Base-by-base conservation (phyloP, 768 basidiomycete species). In the Boletus vinaceobasis region DNA sequence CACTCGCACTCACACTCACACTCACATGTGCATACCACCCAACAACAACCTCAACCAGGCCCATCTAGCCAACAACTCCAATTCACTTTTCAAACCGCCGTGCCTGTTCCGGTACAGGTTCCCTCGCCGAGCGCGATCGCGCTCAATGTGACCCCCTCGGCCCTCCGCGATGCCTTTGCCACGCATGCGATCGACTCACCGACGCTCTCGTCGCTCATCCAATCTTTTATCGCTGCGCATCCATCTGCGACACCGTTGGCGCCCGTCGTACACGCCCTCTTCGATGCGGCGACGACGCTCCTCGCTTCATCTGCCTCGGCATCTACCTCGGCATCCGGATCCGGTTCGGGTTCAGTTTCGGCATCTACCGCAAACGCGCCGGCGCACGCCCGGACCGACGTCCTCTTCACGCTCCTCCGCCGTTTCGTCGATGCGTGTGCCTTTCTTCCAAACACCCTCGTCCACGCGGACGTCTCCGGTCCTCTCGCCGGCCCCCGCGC, bases 401-500 rank as follows among this genome's bases (percentile, higher is more conserved):
- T 55, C 11, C 48, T 64, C 23, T 39, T 58, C 10, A 36, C 57
- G 0, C 55, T 65, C 19, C 69, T 85, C 15, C 74, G 79, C n/a
- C 74, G 79, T 13, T 84, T 77, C 64, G 59, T 78, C 15, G 81
- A 81, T 43, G 79, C 81, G 0, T 79, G 79, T 10, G 59, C 75
- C 6, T 82, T 80, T 54, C 81, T 85, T 48, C 68, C 78, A n/a
- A 48, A 66, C 23, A 68, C 72, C 0, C 65, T 85, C 27, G 66
- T 77, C 5, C 84, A 85, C 57, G 82, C 83, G 4, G 82, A 81
- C 36, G 74, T 79, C 9, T 65, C 78, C 1, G 84, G 84, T 5
- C 80, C 82, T 0, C 67, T 79, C 7, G 79, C 84, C 4, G 84
- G 83, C 23, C 73, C 79, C 0, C 75, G 82, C 14, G 82, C 83